Percentiles rank a stretch among this genome's conserved stretches.
Conservation (phyloP, 2,329 filamentous ascomycete species). For the Calonectria henricotiae region DNA sequence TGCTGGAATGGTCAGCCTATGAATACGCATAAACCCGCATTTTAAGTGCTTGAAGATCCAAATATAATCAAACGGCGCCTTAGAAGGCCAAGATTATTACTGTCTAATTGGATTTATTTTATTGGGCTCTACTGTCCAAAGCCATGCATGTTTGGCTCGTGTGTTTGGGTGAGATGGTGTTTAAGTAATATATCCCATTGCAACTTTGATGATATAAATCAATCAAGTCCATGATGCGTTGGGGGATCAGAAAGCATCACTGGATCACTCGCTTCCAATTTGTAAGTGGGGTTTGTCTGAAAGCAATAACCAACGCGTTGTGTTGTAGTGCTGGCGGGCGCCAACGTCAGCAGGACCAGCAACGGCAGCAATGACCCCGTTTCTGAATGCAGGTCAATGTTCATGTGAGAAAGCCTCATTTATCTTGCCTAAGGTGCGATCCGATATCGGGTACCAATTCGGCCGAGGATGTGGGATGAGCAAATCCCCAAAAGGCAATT, state of each 20-base stretch:
- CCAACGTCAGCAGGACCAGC: not conserved
- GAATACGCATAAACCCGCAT: no score
- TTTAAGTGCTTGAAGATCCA: no score
- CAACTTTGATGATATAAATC: not conserved
- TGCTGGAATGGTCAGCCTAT: no score
- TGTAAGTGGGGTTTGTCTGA: not conserved
- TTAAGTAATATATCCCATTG: no score
- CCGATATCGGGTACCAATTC: slow-evolving; percentile 9
- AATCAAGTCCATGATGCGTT: not conserved
- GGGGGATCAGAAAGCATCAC: no score
- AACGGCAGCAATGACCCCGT: not conserved
- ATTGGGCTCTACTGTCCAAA: no score
- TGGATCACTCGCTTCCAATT: not conserved
- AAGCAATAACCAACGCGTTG: not conserved
- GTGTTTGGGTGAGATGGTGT: no score
- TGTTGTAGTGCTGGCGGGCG: not conserved
- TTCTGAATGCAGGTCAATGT: not conserved
- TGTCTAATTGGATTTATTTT: no score
- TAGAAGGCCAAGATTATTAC: no score
- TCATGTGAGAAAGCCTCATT: slow-evolving; percentile 23
- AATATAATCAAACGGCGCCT: no score
- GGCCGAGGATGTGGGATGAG: slow-evolving; percentile 11
- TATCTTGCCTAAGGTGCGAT: slow-evolving; percentile 23
- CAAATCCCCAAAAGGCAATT: not conserved
- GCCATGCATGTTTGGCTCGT: no score